Conservation (phyloP, 1,284 basidiomycete genomes). For the Lentinus polychrous region DNA sequence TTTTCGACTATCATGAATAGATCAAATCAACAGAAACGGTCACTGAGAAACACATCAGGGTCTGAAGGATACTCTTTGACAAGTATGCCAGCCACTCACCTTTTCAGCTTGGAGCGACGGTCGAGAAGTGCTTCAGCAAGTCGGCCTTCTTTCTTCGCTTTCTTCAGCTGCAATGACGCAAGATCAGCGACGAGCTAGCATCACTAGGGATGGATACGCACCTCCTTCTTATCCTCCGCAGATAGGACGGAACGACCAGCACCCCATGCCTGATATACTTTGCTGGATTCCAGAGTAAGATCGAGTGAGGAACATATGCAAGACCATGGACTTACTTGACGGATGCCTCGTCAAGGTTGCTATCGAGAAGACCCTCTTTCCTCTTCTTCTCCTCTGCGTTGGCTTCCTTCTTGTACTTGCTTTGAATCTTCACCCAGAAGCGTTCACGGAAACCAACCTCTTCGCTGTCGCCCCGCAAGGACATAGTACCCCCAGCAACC, state of each 20-base stretch:
- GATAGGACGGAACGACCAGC: constrained; percentile 73
- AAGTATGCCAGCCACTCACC: constrained; percentile 39
- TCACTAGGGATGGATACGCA: constrained; percentile 22
- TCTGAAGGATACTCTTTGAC: constrained; percentile 7
- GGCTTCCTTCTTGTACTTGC: constrained; percentile 84
- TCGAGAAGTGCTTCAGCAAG: constrained; percentile 87
- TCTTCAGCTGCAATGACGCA: constrained; percentile 55
- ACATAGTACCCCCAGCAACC: constrained; percentile 71
- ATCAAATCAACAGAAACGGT: constrained; percentile 16
- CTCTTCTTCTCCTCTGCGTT: constrained; percentile 76
- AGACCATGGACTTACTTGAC: constrained; percentile 52
- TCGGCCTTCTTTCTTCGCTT: constrained; percentile 81
- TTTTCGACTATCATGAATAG: too few relatives aligned
- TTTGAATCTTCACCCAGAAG: constrained; percentile 87
- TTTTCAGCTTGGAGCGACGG: constrained; percentile 86
- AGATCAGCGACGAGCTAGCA: neutral
- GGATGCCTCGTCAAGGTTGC: constrained; percentile 58
- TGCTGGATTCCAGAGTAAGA: constrained; percentile 36
- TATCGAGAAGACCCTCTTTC: constrained; percentile 52
- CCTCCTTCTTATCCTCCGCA: constrained; percentile 64
- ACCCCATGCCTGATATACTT: constrained; percentile 82
- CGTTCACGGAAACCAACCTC: constrained; percentile 74
- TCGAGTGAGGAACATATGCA: neutral
- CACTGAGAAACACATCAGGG: constrained; percentile 9
- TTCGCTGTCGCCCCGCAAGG: constrained; percentile 79